A percentile compares a stretch with the other conserved stretches of the same genome.
Evolutionary conservation across 192 early-diverging fungal species (phyloP).

Genomic region (Podila epicladia): DNA sequence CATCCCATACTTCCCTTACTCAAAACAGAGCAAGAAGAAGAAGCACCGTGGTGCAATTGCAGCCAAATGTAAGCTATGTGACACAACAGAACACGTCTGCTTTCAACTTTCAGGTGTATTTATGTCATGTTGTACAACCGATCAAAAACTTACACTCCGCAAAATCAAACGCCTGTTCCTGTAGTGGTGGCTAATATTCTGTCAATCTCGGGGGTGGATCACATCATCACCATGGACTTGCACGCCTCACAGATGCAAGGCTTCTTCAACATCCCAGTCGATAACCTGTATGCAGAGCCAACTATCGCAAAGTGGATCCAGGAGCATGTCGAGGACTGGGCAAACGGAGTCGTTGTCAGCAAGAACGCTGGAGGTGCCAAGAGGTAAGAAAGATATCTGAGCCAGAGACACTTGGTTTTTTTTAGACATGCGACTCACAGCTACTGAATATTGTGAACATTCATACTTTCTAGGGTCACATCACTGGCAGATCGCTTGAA

Average conservation of each 20-base stretch:
- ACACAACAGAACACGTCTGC: too few relatives aligned
- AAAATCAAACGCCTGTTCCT: not conserved
- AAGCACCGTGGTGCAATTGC: constrained; percentile 96
- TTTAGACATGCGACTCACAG: not conserved
- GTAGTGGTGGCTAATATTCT: constrained; percentile 90
- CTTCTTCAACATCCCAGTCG: constrained; percentile 91
- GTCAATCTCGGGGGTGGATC: constrained; percentile 89
- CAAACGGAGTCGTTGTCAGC: constrained; percentile 84
- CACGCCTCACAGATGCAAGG: constrained; percentile 92
- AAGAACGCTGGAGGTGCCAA: constrained; percentile 95
- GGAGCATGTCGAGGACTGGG: constrained; percentile 71
- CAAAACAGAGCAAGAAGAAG: constrained; percentile 98
- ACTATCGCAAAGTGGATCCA: constrained; percentile 86
- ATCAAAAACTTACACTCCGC: not conserved
- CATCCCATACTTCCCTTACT: constrained; percentile 98
- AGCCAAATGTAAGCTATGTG: constrained; percentile 75
- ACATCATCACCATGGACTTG: constrained; percentile 95
- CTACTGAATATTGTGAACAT: not conserved
- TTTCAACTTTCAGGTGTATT: not conserved
- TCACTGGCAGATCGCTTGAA: constrained; percentile 93
- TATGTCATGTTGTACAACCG: too few relatives aligned
- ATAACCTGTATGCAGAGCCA: constrained; percentile 95
- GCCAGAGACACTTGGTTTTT: not conserved
- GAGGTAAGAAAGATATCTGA: constrained; percentile 54
- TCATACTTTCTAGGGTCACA: constrained; percentile 76